Base-by-base conservation (phyloP, 2,329 filamentous ascomycete genomes). In the Sporothrix sp. region DNA sequence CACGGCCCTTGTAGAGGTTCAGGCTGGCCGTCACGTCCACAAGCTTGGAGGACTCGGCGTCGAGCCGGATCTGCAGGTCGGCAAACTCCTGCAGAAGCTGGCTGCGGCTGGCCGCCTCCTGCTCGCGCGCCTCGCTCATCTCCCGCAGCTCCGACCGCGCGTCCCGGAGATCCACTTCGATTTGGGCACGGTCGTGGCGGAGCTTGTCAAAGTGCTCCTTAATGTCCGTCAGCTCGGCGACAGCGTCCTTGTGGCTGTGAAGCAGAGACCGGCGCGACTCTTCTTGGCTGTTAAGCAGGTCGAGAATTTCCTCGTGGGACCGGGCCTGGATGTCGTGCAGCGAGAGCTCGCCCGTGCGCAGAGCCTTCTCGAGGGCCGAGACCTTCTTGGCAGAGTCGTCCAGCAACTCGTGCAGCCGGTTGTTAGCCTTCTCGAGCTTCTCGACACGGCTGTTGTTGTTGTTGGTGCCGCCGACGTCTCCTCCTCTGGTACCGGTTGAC, bases 361-460 rank as follows among this genome's bases (percentile, higher is more conserved):
- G 84, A 54, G 82, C 89, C 63, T 87, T 85, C 67, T 97, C 93
- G 20, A 97, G 70, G 1, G 84, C 79, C 7, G 91, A 95, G 2
- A 96, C 84, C 69, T 96, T 96, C 73, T 87, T 91, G 16, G 84
- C 76, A 3, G 91, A 96, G 65, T 96, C 89, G 65, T 97, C 91
- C 5, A 97, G 82, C 78, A 95, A 87, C 56, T 95, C 88, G 61
- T 97, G 91, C 13, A 97, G 76, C 51, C 89, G 82, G 65, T 79
- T 90, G 67, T 97, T 97, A 63, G 87, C 91, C 59, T 88, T 82
- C 67, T 97, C 91, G 5, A 97, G 77, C 68, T 96, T 91, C 63
- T 95, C 85, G 60, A 95, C 84, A 14, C 93, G 82, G 39, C 56
- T 54, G 43, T 50, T 35, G 40, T 13, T 33, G 43, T 33, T 39